Conservation (phyloP, 257 asterid genomes). For the Penstemon eatonii region DNA sequence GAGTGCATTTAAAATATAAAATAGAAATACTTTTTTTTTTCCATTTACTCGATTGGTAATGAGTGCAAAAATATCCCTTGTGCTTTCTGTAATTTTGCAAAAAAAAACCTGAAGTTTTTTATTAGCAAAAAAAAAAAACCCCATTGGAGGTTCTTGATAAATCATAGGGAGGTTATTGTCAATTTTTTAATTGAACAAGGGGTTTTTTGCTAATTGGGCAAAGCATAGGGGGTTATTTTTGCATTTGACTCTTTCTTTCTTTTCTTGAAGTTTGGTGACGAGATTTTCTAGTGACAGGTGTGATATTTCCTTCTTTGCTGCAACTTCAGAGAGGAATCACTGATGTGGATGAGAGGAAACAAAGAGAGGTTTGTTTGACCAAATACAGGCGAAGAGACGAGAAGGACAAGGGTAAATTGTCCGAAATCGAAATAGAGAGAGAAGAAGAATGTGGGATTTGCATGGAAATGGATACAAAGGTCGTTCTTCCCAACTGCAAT, state of each 20-base stretch:
- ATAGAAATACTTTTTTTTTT: not conserved
- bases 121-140: too few species aligned
- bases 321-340: constrained; percentile 79
- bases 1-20: constrained; percentile 29
- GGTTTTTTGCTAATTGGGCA: too few species aligned
- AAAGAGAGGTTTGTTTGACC: constrained; percentile 58
- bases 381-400: constrained; percentile 59
- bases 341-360: constrained; percentile 84
- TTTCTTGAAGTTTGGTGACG: too few species aligned
- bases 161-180: too few species aligned
- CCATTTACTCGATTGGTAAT: not conserved
- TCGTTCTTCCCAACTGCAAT: constrained; percentile 79
- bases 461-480: constrained; percentile 78
- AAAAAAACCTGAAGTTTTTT: too few species aligned
- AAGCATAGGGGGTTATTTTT: too few species aligned
- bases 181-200: too few species aligned
- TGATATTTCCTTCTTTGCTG: constrained; percentile 87
- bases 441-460: constrained; percentile 98
- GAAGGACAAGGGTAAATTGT: constrained; percentile 66
- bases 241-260: too few species aligned
- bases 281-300: constrained; percentile 41
- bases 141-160: too few species aligned
- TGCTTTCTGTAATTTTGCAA: too few species aligned
- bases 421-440: constrained; percentile 82
- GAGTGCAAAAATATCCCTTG: too few species aligned